Percentiles rank a stretch among this genome's conserved stretches.
Evolutionary conservation across 2,329 filamentous ascomycete species (phyloP).

Genomic region (Fusarium paranaense): DNA sequence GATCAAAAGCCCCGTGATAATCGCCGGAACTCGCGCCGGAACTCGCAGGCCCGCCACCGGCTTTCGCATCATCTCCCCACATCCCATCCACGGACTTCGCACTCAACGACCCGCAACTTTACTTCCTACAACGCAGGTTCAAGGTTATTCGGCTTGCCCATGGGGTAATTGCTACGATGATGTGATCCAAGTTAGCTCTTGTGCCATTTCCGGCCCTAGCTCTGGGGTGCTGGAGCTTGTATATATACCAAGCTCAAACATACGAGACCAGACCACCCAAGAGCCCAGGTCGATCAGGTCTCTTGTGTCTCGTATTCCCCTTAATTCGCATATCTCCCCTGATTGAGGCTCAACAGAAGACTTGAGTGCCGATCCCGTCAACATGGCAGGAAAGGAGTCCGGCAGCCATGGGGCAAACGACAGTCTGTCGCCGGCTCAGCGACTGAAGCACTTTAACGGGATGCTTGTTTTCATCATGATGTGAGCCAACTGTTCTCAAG

Average conservation of each 20-base stretch:
- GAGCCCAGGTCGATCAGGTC: neutral
- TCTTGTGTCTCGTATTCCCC: neutral
- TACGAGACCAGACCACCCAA: neutral
- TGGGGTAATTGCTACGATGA: neutral
- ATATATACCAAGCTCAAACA: neutral
- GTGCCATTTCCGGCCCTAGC: neutral
- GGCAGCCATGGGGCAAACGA: neutral
- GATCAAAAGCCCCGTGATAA: neutral
- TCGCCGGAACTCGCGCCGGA: neutral
- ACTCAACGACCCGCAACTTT: neutral
- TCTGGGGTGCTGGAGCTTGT: neutral
- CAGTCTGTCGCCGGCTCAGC: neutral
- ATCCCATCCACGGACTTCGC: neutral
- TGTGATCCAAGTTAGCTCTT: neutral
- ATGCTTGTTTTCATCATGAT: slow-evolving; percentile 35
- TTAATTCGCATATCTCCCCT: neutral
- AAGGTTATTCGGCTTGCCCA: neutral
- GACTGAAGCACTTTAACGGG: neutral
- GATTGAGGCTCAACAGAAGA: neutral
- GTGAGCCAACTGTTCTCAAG: neutral
- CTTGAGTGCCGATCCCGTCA: neutral
- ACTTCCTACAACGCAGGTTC: neutral
- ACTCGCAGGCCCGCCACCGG: neutral
- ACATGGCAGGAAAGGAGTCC: neutral
- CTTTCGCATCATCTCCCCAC: neutral